Evolutionary conservation across 306 rosid species (phyloP).

Genomic region (Cucurbita argyrosperma): DNA sequence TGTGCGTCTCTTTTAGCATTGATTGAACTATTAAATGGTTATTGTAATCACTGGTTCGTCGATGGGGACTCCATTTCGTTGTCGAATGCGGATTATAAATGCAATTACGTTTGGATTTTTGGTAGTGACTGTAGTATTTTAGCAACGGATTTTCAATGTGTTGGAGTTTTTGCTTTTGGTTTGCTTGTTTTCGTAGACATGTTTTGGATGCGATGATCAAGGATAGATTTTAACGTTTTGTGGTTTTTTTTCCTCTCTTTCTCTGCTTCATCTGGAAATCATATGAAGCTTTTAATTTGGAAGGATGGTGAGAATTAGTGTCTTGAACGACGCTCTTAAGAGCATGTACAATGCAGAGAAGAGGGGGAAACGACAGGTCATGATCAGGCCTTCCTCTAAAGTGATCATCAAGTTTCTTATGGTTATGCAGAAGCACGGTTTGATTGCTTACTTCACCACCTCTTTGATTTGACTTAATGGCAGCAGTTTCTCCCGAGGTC

Average conservation of each 20-base stretch:
- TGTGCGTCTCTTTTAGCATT: background rate
- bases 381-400: conserved; percentile 11
- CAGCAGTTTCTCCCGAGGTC: background rate
- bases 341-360: conserved; percentile 16
- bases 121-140: background rate
- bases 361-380: conserved; percentile 9
- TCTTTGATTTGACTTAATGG: background rate
- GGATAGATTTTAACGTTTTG: background rate
- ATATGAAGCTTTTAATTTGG: background rate
- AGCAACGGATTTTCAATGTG: background rate
- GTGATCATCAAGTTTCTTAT: conserved; percentile 11
- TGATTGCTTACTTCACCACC: background rate
- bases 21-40: background rate
- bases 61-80: background rate
- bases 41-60: background rate
- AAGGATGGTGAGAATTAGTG: conserved; percentile 14
- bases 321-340: conserved; percentile 13
- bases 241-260: background rate
- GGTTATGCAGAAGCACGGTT: conserved; percentile 14
- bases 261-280: background rate
- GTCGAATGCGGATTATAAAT: background rate
- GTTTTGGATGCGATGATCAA: background rate
- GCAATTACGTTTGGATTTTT: background rate
- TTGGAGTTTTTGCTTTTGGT: background rate
- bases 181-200: background rate